Conservation (phyloP, 257 asterid species). For the Primulina tabacum region DNA sequence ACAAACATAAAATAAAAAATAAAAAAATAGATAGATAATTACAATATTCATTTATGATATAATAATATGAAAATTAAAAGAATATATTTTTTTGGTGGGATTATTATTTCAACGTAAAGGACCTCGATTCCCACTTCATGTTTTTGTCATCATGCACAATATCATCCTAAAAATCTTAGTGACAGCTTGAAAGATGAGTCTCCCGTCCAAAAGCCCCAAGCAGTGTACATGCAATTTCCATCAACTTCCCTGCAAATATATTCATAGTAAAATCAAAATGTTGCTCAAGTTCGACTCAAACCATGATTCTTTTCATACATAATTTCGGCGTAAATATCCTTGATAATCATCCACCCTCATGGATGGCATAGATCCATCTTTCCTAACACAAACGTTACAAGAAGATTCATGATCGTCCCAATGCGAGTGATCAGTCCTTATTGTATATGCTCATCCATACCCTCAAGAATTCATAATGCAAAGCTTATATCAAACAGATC, state of each 20-base stretch:
- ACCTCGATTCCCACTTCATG: not conserved
- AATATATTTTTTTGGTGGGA: not conserved
- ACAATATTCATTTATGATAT: not conserved
- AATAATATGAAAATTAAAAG: not conserved
- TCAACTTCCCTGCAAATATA: conserved; percentile 30
- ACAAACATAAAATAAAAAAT: not conserved
- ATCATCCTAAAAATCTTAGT: not conserved
- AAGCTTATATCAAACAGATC: not conserved
- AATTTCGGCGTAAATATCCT: too few species aligned
- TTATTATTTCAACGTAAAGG: not conserved
- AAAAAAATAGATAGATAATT: not conserved
- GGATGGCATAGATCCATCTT: too few species aligned
- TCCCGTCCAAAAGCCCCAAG: conserved; percentile 29
- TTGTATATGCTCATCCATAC: not conserved
- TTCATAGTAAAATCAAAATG: not conserved
- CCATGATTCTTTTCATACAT: not conserved
- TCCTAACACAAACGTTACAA: too few species aligned
- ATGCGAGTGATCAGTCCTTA: not conserved
- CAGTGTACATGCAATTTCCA: conserved; percentile 32
- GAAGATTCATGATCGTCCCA: not conserved
- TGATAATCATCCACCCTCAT: too few species aligned
- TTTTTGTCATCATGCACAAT: not conserved
- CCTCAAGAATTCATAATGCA: not conserved
- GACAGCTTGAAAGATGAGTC: conserved; percentile 11
- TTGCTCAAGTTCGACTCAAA: not conserved